Percentiles rank a stretch among this genome's conserved stretches.
Conservation (phyloP, 257 asterid species). For the Solanum piurae region DNA sequence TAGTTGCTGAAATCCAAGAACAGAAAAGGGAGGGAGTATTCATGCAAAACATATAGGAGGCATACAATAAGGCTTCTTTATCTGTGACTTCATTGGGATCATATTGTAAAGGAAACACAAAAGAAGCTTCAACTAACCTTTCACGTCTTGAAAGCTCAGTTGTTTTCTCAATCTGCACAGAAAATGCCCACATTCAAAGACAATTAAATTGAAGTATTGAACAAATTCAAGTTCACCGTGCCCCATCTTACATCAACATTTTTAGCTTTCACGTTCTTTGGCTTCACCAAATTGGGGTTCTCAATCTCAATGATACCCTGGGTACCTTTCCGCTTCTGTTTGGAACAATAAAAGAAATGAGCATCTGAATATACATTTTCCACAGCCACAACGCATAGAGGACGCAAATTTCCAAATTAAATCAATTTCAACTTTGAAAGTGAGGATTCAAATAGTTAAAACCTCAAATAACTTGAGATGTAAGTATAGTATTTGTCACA, state of each 20-base stretch:
- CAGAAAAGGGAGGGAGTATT: background rate
- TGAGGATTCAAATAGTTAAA: background rate
- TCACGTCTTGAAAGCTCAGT: slow-evolving; percentile 70
- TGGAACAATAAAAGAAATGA: slow-evolving; percentile 2
- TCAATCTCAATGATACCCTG: slow-evolving; percentile 73
- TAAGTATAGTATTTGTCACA: background rate
- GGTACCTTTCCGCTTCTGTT: slow-evolving; percentile 72
- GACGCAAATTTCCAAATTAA: background rate
- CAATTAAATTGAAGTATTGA: background rate
- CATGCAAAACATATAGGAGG: background rate
- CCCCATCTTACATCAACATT: slow-evolving; percentile 61
- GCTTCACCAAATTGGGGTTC: slow-evolving; percentile 72
- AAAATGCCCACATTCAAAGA: background rate
- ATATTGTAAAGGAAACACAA: background rate
- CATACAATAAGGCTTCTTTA: background rate
- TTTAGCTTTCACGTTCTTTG: slow-evolving; percentile 78
- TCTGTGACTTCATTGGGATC: background rate
- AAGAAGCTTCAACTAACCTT: slow-evolving; percentile 1
- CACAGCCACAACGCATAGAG: background rate
- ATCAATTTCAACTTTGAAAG: background rate
- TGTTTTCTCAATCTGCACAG: slow-evolving; percentile 70
- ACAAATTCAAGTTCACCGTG: background rate
- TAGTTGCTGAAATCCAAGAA: background rate
- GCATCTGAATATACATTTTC: background rate
- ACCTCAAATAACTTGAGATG: background rate